phyloP scores from a whole-genome alignment of 2,329 filamentous ascomycete genomes.

The Alternaria brassicicola region DNA sequence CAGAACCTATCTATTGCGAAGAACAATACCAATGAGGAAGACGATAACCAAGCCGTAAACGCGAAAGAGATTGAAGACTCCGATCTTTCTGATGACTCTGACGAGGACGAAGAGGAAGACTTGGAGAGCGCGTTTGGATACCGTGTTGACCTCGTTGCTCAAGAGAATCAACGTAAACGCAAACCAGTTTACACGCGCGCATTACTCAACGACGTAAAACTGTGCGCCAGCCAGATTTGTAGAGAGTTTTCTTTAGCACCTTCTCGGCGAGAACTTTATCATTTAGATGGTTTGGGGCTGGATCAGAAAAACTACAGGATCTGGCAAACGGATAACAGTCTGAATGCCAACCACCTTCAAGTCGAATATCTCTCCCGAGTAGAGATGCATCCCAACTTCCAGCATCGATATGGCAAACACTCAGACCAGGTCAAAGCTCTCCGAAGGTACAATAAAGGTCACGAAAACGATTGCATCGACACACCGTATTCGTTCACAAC shows the following conservation, averaged over 20 bases:
- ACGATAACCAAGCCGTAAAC: not conserved
- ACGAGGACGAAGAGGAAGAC: not conserved
- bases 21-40: not conserved
- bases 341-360: not conserved
- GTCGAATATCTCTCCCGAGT: conserved; percentile 11
- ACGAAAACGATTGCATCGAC: not conserved
- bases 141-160: not conserved
- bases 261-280: not conserved
- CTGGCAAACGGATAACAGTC: not conserved
- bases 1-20: not conserved
- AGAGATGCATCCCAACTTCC: conserved; percentile 14
- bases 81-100: not conserved
- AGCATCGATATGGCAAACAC: not conserved
- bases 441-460: not conserved
- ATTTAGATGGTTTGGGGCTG: not conserved
- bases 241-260: not conserved
- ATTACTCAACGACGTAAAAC: not conserved
- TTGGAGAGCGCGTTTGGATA: not conserved
- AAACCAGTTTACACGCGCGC: conserved; percentile 2
- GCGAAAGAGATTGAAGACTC: not conserved
- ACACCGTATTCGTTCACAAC: conserved; percentile 1
- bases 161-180: not conserved
- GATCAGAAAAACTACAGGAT: not conserved
- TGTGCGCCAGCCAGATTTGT: not conserved
- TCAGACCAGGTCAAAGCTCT: not conserved